These are phyloP conservation scores for Penicillium sp. DNA, from an alignment of 2,329 filamentous ascomycete genomes.

Conservation along the genomic window DNA sequence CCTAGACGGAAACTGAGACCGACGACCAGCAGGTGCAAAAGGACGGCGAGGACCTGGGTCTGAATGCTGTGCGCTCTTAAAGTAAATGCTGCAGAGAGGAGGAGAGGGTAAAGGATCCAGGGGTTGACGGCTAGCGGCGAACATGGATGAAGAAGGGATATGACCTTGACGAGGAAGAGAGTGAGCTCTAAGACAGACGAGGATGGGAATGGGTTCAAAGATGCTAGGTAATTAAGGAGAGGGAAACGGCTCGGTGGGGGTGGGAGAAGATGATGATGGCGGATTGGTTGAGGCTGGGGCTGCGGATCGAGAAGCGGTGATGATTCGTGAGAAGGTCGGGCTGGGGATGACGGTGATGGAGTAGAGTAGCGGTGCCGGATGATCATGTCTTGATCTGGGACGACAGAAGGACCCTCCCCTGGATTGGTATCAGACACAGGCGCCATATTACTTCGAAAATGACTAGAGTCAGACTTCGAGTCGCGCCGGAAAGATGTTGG, in stretches of 20 bases:
- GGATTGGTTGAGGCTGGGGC: slow-evolving; percentile 9
- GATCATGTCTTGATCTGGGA: slow-evolving; percentile 33
- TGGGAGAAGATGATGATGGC: slow-evolving; percentile 41
- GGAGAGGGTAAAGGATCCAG: slow-evolving; percentile 63
- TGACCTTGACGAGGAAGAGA: slow-evolving; percentile 68
- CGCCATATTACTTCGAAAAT: slow-evolving; percentile 11
- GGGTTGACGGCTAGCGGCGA: slow-evolving; percentile 67
- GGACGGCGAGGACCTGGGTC: slow-evolving; percentile 42
- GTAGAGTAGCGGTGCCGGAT: slow-evolving; percentile 31
- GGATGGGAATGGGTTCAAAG: slow-evolving; percentile 33
- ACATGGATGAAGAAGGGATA: slow-evolving; percentile 65
- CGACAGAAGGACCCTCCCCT: slow-evolving; percentile 20
- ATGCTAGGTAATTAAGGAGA: slow-evolving; percentile 21
- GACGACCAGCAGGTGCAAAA: slow-evolving; percentile 49
- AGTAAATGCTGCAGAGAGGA: slow-evolving; percentile 67
- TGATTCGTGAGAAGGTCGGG: slow-evolving; percentile 15
- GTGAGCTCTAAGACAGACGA: slow-evolving; percentile 51
- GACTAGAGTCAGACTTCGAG: slow-evolving; percentile 27
- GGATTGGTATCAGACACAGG: slow-evolving; percentile 15
- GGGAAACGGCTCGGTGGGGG: slow-evolving; percentile 37
- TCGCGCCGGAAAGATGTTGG: slow-evolving; percentile 25
- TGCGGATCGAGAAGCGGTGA: not conserved
- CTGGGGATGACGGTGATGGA: slow-evolving; percentile 26
- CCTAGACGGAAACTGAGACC: slow-evolving; percentile 39
- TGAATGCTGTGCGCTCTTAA: slow-evolving; percentile 38